Base-by-base conservation (phyloP, 1,139 yeast species). In the Saccharomycopsis crataegensis region DNA sequence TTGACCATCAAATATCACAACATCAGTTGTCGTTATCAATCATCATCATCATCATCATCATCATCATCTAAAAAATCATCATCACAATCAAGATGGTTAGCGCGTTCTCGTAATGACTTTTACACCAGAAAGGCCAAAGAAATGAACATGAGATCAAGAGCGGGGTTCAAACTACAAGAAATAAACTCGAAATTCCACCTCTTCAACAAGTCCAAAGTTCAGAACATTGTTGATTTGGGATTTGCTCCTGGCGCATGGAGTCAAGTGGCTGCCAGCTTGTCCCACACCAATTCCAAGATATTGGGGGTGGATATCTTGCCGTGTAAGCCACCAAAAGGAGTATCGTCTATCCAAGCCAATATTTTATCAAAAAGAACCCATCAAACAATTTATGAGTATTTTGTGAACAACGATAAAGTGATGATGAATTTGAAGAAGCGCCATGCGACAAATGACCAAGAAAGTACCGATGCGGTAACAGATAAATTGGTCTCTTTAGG, bases 221-320 rank as follows among this genome's bases (percentile, higher is more conserved):
- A 70, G 61, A 80, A 84, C 53, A 85, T 93, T 0, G 81, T 93
- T 3, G 99, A 93, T 68, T 72, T 93, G 51, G 99, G 99, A 1
- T 93, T 78, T 65, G 96, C 96, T 0, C 99, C 99, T 0, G 99
- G 99, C 0, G 91, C 96, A 40, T 93, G 99, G 99, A 77, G 91
- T 11, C 88, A 83, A 60, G 94, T 86, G 37, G 85, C 96, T 0
- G 78, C 79, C 6, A 80, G 79, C 17, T 28, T 42, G 14, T 31
- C 44, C 12, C 41, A 42, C 17, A 32, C 37, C 47, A 69, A 78
- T 45, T 77, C 87, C 11, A 66, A 73, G 14, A 79, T 93, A 1
- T 68, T 93, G 44, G 99, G 99, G 31, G 84, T 91, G 46, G 99
- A 93, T 68, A 73, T 93, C 34, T 71, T 93, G 31, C 86, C 89